Base-by-base conservation (phyloP, 805 yeast genomes). In the Barnettozyma sp. region DNA sequence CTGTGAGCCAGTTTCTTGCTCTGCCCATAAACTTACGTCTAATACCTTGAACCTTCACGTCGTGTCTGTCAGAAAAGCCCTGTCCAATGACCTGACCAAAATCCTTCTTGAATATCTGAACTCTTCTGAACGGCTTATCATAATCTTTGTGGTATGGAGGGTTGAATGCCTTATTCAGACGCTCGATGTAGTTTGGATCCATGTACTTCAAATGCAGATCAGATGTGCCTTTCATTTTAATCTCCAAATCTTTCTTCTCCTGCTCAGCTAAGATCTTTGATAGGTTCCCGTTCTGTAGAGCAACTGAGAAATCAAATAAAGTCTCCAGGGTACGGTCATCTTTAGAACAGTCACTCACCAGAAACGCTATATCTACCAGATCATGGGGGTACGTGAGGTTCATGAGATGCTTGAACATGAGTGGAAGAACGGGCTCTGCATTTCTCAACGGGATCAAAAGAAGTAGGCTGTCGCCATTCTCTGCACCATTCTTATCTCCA, bases 71-170 rank as follows among this genome's bases (percentile, higher is more conserved):
- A 47, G 78, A 71, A 50, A 83, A 83, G 3, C 92, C 87, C 55
- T 83, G 92, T 13, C 94, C 94, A 45, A 83, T 82, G 8, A 70
- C 71, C 59, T 83, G 92, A 29, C 95, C 88, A 52, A 83, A 82
- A 57, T 82, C 87, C 56, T 81, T 82, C 48, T 80, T 80, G 59
- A 73, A 86, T 24, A 92, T 80, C 44, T 85, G 81, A 15, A 86
- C 74, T 13, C 82, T 73, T 51, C 94, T 68, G 66, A 86, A 90
- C 6, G 86, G 90, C 36, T 68, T 68, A 30, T 65, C 61, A 51
- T 78, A 81, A 30, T 71, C 73, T 18, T 62, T 55, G 54, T 82
- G 90, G 52, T 66, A 77, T 14, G 88, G 84, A 30, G 80, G 75
- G 14, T 66, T 63, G 51, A 78, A 83, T 0, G 88, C 78, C 28